A percentile compares a stretch with the other conserved stretches of the same genome.
phyloP scores from a whole-genome alignment of 2,329 filamentous ascomycete genomes.

The Grosmannia clavigera region DNA sequence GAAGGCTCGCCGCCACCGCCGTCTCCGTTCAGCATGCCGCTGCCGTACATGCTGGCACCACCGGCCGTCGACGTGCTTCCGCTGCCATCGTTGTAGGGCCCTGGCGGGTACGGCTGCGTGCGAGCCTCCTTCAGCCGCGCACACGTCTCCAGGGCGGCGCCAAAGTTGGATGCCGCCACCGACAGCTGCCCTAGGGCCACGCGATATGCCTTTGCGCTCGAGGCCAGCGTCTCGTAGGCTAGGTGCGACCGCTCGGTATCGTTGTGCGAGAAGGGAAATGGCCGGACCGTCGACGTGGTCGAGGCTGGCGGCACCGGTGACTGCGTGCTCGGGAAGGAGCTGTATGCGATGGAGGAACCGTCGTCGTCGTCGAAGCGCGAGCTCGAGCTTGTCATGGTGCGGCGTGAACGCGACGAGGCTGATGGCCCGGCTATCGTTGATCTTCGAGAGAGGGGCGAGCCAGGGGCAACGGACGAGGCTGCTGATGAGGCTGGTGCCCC shows the following conservation, averaged over 20 bases:
- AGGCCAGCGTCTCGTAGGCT: constrained; percentile 49
- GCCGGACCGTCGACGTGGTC: constrained; percentile 29
- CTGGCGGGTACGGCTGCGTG: constrained; percentile 39
- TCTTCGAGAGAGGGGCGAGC: not conserved
- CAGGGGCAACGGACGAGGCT: not conserved
- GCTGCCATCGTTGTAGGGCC: constrained; percentile 1
- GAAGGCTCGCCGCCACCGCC: constrained; percentile 23
- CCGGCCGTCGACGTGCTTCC: constrained; percentile 4
- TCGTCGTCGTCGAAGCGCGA: not conserved
- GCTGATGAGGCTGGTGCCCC: not conserved
- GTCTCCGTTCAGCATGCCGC: not conserved
- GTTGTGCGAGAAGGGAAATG: constrained; percentile 44
- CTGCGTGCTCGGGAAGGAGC: not conserved
- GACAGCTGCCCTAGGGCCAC: constrained; percentile 48
- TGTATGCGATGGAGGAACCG: not conserved
- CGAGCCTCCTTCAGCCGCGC: constrained; percentile 56
- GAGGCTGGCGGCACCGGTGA: not conserved
- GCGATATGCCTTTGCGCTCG: constrained; percentile 52
- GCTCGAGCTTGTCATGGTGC: not conserved
- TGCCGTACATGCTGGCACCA: constrained; percentile 12
- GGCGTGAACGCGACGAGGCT: not conserved
- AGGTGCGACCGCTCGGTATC: constrained; percentile 51
- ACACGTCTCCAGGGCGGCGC: constrained; percentile 52
- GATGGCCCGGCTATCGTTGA: not conserved
- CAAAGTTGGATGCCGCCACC: constrained; percentile 49